Base-by-base conservation (phyloP, 192 early-diverging fungal species). In the Entophlyctis helioformis region DNA sequence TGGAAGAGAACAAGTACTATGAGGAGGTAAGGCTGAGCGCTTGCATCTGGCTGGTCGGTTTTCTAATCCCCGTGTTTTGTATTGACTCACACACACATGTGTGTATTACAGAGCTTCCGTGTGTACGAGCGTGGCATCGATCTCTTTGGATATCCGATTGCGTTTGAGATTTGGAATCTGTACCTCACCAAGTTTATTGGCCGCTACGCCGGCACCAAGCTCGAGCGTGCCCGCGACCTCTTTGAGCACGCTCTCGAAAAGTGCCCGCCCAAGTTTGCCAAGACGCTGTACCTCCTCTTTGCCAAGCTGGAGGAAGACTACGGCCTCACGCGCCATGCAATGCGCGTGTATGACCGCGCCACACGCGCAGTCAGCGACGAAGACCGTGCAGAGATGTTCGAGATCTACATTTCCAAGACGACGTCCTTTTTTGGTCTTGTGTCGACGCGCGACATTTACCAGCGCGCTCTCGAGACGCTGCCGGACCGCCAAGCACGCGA, bases 61-160 rank as follows among this genome's bases (percentile, higher is more conserved):
- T n/a, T n/a, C n/a, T n/a, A n/a, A n/a, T n/a, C n/a, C n/a, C n/a
- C 32, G 53, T 34, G 13, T 15, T 21, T 44, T 27, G 19, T 9
- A 42, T 42, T 5, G 5, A 19, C 23, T 50, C 7, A 48, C 7
- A 19, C 29, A 31, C 11, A 11, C 29, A 31, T 31, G 29, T 31
- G 29, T 31, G 29, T 34, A 5, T 57, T 25, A 13, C 56, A 75
- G 62, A 82, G 82, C 25, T 99, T 87, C 72, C 80, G 83, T 57
- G 87, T 86, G 3, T 99, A 90, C 55, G 96, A 99, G 56, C 83
- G 88, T 46, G 96, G 93, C 8, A 90, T 99, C 54, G 85, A 89
- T 11, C 58, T 81, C n/a, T 97, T 99, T 56, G 90, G 90, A 15
- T 96, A 85, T 56, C 93, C 96, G 0, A 85, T 95, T 44, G 91